phyloP scores from a whole-genome alignment of 1,139 yeast species.

The Hyphopichia pseudoburtonii region DNA sequence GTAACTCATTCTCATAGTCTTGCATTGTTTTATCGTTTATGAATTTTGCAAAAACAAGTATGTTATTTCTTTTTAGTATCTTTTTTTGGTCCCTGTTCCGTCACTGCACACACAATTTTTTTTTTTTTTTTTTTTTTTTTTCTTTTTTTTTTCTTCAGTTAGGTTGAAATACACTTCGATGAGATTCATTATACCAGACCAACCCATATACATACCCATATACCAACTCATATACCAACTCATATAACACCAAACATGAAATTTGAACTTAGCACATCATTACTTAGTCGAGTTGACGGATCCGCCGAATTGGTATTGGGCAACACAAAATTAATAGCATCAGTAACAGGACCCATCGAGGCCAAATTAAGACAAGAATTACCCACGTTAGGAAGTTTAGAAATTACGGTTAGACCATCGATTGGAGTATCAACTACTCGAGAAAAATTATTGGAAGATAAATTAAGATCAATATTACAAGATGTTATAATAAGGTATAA shows the following conservation, averaged over 20 bases:
- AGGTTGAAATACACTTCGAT: neutral
- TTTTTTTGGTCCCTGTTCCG: neutral
- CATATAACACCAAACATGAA: conserved; percentile 9
- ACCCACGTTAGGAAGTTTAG: conserved; percentile 77
- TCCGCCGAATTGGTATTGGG: conserved; percentile 60
- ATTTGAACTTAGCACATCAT: conserved; percentile 24
- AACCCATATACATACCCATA: neutral
- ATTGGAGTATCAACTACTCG: conserved; percentile 74
- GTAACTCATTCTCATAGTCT: conserved; percentile 34
- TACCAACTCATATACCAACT: neutral
- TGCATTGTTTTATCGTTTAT: conserved; percentile 5
- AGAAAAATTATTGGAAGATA: conserved; percentile 75
- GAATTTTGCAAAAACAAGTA: neutral
- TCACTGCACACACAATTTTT: neutral
- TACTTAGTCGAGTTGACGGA: conserved; percentile 70
- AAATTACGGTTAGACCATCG: conserved; percentile 78
- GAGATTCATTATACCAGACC: neutral
- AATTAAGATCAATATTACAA: conserved; percentile 60
- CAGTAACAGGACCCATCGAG: conserved; percentile 91
- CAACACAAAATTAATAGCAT: conserved; percentile 60
- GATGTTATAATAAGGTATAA: conserved; percentile 62
- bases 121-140: neutral
- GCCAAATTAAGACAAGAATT: conserved; percentile 81
- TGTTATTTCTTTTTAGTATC: neutral
- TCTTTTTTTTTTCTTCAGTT: neutral